phyloP scores from a whole-genome alignment of 257 asterid species.

The Ophiorrhiza pumila region DNA sequence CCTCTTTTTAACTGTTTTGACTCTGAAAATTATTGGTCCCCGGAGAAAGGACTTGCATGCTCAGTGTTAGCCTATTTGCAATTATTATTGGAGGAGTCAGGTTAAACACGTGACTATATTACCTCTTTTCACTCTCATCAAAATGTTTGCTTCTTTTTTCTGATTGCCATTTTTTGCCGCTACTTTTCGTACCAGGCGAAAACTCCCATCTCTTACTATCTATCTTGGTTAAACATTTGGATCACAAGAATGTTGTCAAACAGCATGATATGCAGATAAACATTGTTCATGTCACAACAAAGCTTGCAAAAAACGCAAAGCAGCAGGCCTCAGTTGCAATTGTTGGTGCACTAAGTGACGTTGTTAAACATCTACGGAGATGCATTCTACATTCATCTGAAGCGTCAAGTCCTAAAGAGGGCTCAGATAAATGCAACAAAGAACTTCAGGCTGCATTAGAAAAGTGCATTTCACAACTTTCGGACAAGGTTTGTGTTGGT shows the following conservation, averaged over 20 bases:
- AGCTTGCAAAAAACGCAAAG: constrained; percentile 36
- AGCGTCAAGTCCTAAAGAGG: constrained; percentile 25
- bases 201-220: constrained; percentile 42
- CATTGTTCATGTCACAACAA: constrained; percentile 31
- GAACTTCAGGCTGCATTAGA: constrained; percentile 40
- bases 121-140: constrained; percentile 2
- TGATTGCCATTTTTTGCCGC: background rate
- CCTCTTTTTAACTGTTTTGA: constrained; percentile 47
- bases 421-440: constrained; percentile 23
- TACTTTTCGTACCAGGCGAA: constrained; percentile 32
- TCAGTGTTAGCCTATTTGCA: constrained; percentile 39
- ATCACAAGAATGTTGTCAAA: constrained; percentile 41
- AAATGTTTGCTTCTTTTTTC: background rate
- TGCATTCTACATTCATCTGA: constrained; percentile 34
- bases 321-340: constrained; percentile 33
- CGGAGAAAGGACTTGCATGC: constrained; percentile 41
- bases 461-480: constrained; percentile 40
- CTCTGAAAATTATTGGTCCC: constrained; percentile 44
- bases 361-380: constrained; percentile 37
- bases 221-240: constrained; percentile 47
- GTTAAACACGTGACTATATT: constrained; percentile 18
- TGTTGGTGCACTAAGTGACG: constrained; percentile 40
- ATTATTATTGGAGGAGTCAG: constrained; percentile 46
- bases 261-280: constrained; percentile 33
- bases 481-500: constrained; percentile 37